These are phyloP conservation scores for Austroboletus novae-zelandiae DNA, from an alignment of 1,284 basidiomycete genomes.

Conservation along the genomic window DNA sequence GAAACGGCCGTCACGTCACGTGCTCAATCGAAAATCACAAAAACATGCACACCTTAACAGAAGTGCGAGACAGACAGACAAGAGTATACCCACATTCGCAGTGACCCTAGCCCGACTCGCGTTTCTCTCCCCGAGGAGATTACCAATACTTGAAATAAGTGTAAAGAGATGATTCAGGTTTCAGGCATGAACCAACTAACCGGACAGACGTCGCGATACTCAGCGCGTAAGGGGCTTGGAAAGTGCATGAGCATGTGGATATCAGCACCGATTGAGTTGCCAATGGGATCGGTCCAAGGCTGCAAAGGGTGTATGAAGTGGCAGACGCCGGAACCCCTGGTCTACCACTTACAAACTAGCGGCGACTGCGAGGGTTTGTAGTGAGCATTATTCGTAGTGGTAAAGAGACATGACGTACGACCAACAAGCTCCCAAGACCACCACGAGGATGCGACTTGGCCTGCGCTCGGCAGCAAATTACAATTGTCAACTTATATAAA, in stretches of 20 bases:
- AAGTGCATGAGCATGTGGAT: slow-evolving; percentile 74
- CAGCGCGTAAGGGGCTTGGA: slow-evolving; percentile 82
- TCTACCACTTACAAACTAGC: slow-evolving; percentile 52
- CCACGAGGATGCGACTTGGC: slow-evolving; percentile 12
- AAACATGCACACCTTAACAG: slow-evolving; percentile 54
- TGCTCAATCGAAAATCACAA: too few species aligned
- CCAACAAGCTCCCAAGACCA: slow-evolving; percentile 42
- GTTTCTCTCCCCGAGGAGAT: slow-evolving; percentile 75
- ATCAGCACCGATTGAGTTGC: slow-evolving; percentile 76
- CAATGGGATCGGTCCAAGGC: slow-evolving; percentile 58
- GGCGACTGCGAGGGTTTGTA: slow-evolving; percentile 36
- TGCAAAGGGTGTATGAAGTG: slow-evolving; percentile 23
- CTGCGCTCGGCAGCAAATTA: background rate
- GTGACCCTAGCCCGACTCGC: slow-evolving; percentile 65
- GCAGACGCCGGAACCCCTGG: background rate
- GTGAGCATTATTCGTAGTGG: background rate
- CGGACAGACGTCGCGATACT: slow-evolving; percentile 83
- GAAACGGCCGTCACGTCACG: slow-evolving; percentile 2
- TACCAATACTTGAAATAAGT: slow-evolving; percentile 59
- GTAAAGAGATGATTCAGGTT: background rate
- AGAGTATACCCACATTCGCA: slow-evolving; percentile 58
- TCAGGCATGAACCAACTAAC: slow-evolving; percentile 34
- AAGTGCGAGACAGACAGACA: slow-evolving; percentile 56
- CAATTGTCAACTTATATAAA: background rate
- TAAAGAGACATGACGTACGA: slow-evolving; percentile 35